phyloP scores from a whole-genome alignment of 2,329 filamentous ascomycete species.

The Aspergillus cejpii region DNA sequence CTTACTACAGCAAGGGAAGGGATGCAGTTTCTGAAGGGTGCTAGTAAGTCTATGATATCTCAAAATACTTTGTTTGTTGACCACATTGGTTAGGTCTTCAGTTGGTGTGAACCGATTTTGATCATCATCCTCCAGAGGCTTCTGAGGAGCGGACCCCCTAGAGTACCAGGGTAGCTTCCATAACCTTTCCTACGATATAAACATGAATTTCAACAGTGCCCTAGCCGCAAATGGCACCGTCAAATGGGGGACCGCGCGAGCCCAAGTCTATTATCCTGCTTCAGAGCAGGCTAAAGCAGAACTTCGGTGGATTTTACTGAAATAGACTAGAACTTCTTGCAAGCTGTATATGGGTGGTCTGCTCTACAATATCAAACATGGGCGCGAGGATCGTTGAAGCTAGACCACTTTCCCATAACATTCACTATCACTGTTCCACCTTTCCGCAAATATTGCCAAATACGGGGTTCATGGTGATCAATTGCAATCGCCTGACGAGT shows the following conservation, averaged over 20 bases:
- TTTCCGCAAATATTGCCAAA: conserved; percentile 49
- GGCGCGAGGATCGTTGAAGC: conserved; percentile 46
- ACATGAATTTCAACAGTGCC: conserved; percentile 45
- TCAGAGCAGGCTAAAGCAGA: conserved; percentile 30
- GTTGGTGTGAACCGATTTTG: background rate
- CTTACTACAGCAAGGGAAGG: too few relatives aligned
- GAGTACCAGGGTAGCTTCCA: conserved; percentile 50
- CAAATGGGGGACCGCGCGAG: conserved; percentile 41
- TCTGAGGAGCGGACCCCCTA: conserved; percentile 55
- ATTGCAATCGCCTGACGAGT: conserved; percentile 45
- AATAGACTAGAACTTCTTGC: conserved; percentile 50
- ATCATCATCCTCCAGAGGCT: conserved; percentile 40
- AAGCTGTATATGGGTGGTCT: conserved; percentile 53
- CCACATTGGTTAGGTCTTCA: too few relatives aligned
- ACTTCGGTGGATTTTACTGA: conserved; percentile 45
- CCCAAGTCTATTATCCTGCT: conserved; percentile 25
- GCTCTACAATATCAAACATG: conserved; percentile 55
- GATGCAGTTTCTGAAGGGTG: too few relatives aligned
- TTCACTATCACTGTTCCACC: conserved; percentile 49
- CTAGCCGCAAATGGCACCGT: conserved; percentile 47
- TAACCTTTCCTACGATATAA: conserved; percentile 38
- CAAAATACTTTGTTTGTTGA: too few relatives aligned
- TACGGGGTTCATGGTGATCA: conserved; percentile 47
- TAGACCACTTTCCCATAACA: conserved; percentile 30
- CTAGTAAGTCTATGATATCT: too few relatives aligned